Percentiles rank a stretch among this genome's conserved stretches.
Evolutionary conservation across 192 early-diverging fungal species (phyloP).

Genomic region (Geranomyces michiganensis): DNA sequence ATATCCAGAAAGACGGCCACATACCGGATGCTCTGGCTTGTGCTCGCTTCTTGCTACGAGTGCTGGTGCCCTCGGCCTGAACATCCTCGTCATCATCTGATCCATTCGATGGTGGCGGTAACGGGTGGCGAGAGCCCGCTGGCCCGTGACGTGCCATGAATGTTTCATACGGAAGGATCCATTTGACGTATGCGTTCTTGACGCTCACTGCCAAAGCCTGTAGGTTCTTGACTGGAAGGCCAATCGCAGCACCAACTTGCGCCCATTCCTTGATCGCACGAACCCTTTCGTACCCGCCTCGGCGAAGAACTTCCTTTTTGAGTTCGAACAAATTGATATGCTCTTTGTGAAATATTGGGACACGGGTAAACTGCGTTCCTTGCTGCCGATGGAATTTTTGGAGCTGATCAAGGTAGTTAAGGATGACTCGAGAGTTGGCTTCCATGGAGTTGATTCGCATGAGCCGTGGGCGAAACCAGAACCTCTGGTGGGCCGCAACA

Average conservation of each 20-base stretch:
- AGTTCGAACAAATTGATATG: constrained; percentile 84
- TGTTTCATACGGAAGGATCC: constrained; percentile 52
- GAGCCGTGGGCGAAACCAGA: constrained; percentile 83
- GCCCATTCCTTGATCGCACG: constrained; percentile 76
- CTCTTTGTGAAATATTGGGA: constrained; percentile 83
- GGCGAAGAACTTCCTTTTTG: constrained; percentile 72
- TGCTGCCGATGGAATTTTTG: constrained; percentile 80
- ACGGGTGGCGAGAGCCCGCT: background rate
- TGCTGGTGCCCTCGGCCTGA: constrained; percentile 1
- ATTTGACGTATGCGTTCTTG: constrained; percentile 38
- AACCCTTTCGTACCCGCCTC: constrained; percentile 69
- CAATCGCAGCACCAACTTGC: constrained; percentile 65
- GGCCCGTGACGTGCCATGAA: constrained; percentile 17
- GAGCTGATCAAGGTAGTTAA: constrained; percentile 89
- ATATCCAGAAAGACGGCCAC: background rate
- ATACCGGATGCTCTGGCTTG: background rate
- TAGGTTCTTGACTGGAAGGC: constrained; percentile 22
- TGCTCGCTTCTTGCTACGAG: constrained; percentile 1
- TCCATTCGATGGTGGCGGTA: background rate
- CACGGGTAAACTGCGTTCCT: constrained; percentile 68
- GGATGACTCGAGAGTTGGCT: constrained; percentile 76
- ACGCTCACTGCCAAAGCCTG: constrained; percentile 17
- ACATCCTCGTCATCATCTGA: constrained; percentile 1
- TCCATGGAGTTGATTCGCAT: constrained; percentile 92
- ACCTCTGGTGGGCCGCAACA: constrained; percentile 52